A percentile compares a stretch with the other conserved stretches of the same genome.
Evolutionary conservation across 768 basidiomycete genomes (phyloP).

Genomic region (Panus rudis): DNA sequence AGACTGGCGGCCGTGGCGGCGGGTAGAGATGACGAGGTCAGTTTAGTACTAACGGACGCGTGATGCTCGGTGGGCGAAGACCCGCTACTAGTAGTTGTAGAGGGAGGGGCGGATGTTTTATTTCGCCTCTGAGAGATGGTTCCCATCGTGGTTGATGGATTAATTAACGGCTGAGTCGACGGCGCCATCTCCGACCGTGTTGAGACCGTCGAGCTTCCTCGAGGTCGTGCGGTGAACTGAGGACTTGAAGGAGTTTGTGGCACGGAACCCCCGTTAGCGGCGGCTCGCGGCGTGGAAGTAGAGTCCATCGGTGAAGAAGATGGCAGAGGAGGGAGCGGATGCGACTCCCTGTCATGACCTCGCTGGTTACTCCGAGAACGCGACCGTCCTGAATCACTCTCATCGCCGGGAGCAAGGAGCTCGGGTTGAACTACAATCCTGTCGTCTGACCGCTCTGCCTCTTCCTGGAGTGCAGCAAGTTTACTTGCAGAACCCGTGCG

Average conservation of each 20-base stretch:
- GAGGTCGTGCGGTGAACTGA: conserved; percentile 41
- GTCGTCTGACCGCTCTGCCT: conserved; percentile 24
- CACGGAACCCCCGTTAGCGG: conserved; percentile 16
- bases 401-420: conserved; percentile 1
- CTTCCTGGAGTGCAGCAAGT: conserved; percentile 59
- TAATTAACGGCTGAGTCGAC: conserved; percentile 40
- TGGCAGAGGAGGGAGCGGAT: conserved; percentile 63
- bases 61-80: conserved; percentile 35
- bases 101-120: conserved; percentile 59
- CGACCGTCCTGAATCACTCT: neutral
- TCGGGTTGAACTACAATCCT: neutral
- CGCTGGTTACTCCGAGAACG: neutral
- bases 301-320: conserved; percentile 26
- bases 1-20: conserved; percentile 30
- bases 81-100: conserved; percentile 20
- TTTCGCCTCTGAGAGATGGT: conserved; percentile 63
- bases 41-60: conserved; percentile 23
- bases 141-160: conserved; percentile 50
- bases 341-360: conserved; percentile 35
- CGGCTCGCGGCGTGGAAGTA: conserved; percentile 11
- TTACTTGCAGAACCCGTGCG: conserved; percentile 50
- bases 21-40: conserved; percentile 33
- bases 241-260: conserved; percentile 46
- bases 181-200: conserved; percentile 24
- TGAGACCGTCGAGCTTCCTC: conserved; percentile 46